Conservation (phyloP, 352 stramenopile genomes). For the Phytophthora hibernalis region DNA sequence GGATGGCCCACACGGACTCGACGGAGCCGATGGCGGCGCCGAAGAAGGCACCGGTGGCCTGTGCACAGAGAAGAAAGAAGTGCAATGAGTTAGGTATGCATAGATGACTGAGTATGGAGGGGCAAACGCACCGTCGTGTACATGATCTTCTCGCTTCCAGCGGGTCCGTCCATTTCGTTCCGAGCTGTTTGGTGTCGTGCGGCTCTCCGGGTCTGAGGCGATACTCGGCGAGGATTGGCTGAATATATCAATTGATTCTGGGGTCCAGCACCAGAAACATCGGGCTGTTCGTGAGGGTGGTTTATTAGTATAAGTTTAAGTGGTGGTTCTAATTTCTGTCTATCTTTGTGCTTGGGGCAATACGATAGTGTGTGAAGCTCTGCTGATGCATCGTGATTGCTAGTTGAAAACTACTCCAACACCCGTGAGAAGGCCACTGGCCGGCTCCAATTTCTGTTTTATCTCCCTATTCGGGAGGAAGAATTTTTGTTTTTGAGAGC, state of each 20-base stretch:
- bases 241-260: conserved; percentile 1
- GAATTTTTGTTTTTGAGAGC: no score
- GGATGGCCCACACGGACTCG: conserved; percentile 89
- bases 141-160: conserved; percentile 83
- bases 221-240: conserved; percentile 22
- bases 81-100: background rate
- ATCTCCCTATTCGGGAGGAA: conserved; percentile 74
- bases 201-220: conserved; percentile 17
- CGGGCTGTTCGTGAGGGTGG: conserved; percentile 40
- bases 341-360: conserved; percentile 95
- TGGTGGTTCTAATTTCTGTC: no score
- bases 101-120: background rate
- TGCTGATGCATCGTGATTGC: conserved; percentile 95
- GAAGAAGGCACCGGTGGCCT: conserved; percentile 84
- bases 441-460: conserved; percentile 93
- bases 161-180: conserved; percentile 64
- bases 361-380: conserved; percentile 94
- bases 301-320: conserved; percentile 9
- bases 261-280: conserved; percentile 2
- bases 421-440: conserved; percentile 90
- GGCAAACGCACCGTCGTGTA: conserved; percentile 59
- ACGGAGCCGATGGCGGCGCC: conserved; percentile 73
- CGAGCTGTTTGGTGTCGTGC: conserved; percentile 32
- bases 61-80: background rate
- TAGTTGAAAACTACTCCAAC: conserved; percentile 96